These are phyloP conservation scores for Rhizodiscina lignyota DNA, from an alignment of 495 filamentous ascomycete genomes.

Conservation along the genomic window DNA sequence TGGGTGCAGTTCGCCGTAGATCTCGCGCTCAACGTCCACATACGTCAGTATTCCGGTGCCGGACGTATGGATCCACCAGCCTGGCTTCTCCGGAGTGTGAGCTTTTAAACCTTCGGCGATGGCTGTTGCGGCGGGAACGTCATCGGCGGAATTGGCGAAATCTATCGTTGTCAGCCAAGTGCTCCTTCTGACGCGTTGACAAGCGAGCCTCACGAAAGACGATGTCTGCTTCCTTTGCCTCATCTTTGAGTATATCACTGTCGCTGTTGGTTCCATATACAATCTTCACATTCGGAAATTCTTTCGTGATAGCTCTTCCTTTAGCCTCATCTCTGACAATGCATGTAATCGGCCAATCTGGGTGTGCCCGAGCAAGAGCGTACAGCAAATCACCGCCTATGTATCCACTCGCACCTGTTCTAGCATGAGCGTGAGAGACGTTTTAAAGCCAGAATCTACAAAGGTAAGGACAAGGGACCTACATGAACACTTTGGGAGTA, in stretches of 20 bases:
- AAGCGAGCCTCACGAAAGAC: constrained; percentile 39
- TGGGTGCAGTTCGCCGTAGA: constrained; percentile 31
- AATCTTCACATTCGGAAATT: constrained; percentile 37
- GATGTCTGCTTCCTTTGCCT: constrained; percentile 46
- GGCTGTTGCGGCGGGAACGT: constrained; percentile 12
- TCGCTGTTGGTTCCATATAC: constrained; percentile 43
- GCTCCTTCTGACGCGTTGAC: neutral
- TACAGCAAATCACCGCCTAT: constrained; percentile 61
- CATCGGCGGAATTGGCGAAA: constrained; percentile 20
- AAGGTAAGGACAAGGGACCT: neutral
- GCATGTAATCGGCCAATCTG: constrained; percentile 48
- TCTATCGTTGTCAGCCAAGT: constrained; percentile 7
- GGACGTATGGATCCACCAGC: constrained; percentile 48
- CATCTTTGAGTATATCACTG: constrained; percentile 34
- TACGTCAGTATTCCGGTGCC: constrained; percentile 41
- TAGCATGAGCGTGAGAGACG: constrained; percentile 10
- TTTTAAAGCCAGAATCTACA: neutral
- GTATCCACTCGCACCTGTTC: constrained; percentile 54
- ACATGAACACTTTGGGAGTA: constrained; percentile 1
- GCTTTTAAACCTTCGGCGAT: constrained; percentile 21
- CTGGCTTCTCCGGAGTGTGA: constrained; percentile 23
- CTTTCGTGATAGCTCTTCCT: constrained; percentile 37
- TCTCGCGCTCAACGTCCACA: constrained; percentile 31
- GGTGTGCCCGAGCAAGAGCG: constrained; percentile 39
- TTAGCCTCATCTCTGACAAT: constrained; percentile 54